A percentile compares a stretch with the other conserved stretches of the same genome.
Evolutionary conservation across 2,329 filamentous ascomycete species (phyloP).

Genomic region (Apiospora koreana): DNA sequence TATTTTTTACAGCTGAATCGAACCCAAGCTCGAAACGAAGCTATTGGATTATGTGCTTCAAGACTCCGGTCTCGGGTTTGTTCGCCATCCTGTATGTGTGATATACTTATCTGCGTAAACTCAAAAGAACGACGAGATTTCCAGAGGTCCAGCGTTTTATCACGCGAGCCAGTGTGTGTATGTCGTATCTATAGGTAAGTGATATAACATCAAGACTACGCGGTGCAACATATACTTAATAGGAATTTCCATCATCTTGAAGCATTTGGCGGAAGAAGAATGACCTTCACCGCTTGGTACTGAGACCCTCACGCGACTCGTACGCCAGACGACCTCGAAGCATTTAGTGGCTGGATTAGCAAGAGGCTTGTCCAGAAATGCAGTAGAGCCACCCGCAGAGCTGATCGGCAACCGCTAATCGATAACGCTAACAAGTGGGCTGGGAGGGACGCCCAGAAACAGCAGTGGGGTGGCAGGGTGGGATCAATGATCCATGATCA

Average conservation of each 20-base stretch:
- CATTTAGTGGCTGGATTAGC: conserved; percentile 1
- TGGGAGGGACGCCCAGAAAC: background rate
- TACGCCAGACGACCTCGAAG: background rate
- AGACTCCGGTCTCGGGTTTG: background rate
- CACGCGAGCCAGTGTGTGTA: too few relatives aligned
- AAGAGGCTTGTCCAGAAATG: conserved; percentile 1
- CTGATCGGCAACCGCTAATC: conserved; percentile 7
- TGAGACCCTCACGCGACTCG: conserved; percentile 2
- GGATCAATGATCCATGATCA: conserved; percentile 4
- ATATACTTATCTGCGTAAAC: too few relatives aligned
- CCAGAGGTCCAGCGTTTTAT: too few relatives aligned
- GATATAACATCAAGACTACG: too few relatives aligned
- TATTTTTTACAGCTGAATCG: background rate
- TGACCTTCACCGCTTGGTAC: conserved; percentile 2
- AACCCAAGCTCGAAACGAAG: background rate
- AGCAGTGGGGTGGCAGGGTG: background rate
- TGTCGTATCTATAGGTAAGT: background rate
- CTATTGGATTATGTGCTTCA: background rate
- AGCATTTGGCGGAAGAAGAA: background rate
- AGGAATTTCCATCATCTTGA: background rate
- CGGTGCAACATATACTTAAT: background rate
- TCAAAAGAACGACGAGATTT: too few relatives aligned
- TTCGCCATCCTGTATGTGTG: too few relatives aligned
- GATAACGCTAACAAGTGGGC: conserved; percentile 4
- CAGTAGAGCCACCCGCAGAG: background rate